Conservation (phyloP, 148 eudicot genomes). For the Suaeda aralocaspica region DNA sequence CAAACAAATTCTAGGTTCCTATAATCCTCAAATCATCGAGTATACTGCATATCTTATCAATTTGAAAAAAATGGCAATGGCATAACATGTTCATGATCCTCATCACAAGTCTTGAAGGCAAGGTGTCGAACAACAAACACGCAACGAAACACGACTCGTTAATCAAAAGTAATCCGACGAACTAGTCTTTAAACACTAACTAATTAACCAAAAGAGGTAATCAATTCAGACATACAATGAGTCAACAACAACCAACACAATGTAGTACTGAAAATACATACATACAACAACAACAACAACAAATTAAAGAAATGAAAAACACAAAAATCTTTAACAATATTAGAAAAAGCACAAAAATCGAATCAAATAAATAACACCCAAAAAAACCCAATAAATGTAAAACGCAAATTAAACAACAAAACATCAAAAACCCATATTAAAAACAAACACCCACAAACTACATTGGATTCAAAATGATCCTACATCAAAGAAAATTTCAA, state of each 20-base stretch:
- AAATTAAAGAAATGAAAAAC: neutral
- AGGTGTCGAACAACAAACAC: neutral
- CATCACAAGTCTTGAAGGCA: neutral
- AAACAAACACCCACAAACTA: conserved; percentile 19
- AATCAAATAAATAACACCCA: conserved; percentile 8
- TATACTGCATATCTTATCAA: neutral
- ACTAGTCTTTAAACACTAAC: neutral
- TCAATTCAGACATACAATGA: too few relatives aligned
- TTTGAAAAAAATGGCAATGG: neutral
- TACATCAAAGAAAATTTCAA: neutral
- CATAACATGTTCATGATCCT: neutral
- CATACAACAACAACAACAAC: neutral
- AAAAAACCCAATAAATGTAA: neutral
- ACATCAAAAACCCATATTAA: neutral
- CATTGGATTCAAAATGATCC: conserved; percentile 23
- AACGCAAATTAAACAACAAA: conserved; percentile 12
- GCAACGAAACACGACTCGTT: neutral
- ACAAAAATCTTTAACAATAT: neutral
- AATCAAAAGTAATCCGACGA: neutral
- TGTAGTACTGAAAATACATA: neutral
- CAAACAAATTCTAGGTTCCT: neutral
- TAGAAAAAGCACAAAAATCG: conserved; percentile 4
- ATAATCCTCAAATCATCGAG: neutral
- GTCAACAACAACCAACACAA: neutral
- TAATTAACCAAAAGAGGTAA: neutral